Conservation (phyloP, 148 eudicot genomes). For the Chenopodium suecicum region DNA sequence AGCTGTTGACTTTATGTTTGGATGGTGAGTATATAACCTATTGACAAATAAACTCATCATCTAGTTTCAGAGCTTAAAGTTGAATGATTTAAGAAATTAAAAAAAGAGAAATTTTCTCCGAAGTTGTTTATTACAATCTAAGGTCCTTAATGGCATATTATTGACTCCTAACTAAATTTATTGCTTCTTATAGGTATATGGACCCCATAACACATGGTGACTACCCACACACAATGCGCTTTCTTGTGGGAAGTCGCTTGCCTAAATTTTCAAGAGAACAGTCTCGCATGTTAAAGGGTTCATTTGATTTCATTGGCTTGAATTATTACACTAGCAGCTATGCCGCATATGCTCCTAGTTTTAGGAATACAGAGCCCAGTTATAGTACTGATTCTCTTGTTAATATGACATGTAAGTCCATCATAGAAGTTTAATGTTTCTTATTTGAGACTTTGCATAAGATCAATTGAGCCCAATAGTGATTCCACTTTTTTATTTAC, state of each 20-base stretch:
- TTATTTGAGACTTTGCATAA: slow-evolving; percentile 4
- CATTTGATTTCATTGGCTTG: slow-evolving; percentile 61
- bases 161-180: not conserved
- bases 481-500: not conserved
- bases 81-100: not conserved
- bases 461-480: not conserved
- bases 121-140: not conserved
- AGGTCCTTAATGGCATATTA: not conserved
- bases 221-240: slow-evolving; percentile 32
- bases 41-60: not conserved
- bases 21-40: slow-evolving; percentile 42
- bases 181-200: slow-evolving; percentile 27
- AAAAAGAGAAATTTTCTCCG: not conserved
- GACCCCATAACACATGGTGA: slow-evolving; percentile 33
- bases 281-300: slow-evolving; percentile 32
- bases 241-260: slow-evolving; percentile 24
- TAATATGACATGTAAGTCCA: slow-evolving; percentile 25
- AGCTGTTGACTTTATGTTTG: slow-evolving; percentile 54
- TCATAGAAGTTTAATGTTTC: not conserved
- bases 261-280: slow-evolving; percentile 27
- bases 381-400: slow-evolving; percentile 25
- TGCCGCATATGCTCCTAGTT: slow-evolving; percentile 33
- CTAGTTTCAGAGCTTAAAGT: not conserved
- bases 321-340: slow-evolving; percentile 60
- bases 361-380: slow-evolving; percentile 27